Evolutionary conservation across 2,329 filamentous ascomycete species (phyloP).

Genomic region (Byssothecium circinans): DNA sequence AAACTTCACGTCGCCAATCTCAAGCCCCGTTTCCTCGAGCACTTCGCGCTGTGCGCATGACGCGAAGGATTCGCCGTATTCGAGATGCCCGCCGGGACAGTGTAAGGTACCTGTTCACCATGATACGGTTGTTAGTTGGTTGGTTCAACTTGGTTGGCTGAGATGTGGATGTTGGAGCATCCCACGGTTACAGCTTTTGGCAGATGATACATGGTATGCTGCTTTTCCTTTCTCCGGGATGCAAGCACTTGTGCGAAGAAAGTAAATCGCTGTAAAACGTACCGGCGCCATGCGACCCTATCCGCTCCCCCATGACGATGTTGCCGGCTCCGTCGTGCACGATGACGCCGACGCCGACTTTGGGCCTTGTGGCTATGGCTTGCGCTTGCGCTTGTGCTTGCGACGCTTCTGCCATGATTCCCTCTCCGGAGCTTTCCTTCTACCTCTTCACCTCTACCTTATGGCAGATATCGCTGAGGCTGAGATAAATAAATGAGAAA

Average conservation of each 20-base stretch:
- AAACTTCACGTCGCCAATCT: constrained; percentile 56
- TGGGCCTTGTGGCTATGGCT: constrained; percentile 39
- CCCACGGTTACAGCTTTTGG: neutral
- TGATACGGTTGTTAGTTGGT: neutral
- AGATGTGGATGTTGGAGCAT: neutral
- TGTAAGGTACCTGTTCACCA: constrained; percentile 63
- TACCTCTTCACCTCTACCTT: no score
- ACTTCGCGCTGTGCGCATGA: constrained; percentile 68
- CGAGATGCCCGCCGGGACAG: constrained; percentile 75
- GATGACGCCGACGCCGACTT: constrained; percentile 55
- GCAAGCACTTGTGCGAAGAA: neutral
- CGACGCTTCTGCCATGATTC: constrained; percentile 19
- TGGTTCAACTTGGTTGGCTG: neutral
- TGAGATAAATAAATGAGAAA: no score
- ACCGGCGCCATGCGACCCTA: constrained; percentile 53
- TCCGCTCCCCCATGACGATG: constrained; percentile 53
- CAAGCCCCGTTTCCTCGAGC: constrained; percentile 67
- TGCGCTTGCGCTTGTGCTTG: no score
- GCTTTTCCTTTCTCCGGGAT: neutral
- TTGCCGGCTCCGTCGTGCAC: constrained; percentile 46
- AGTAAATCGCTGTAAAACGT: constrained; percentile 2
- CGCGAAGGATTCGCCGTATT: constrained; percentile 65
- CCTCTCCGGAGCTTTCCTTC: no score
- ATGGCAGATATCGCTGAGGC: no score
- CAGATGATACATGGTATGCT: neutral